phyloP scores from a whole-genome alignment of 345 rosid genomes.

The Schrenkiella parvula region DNA sequence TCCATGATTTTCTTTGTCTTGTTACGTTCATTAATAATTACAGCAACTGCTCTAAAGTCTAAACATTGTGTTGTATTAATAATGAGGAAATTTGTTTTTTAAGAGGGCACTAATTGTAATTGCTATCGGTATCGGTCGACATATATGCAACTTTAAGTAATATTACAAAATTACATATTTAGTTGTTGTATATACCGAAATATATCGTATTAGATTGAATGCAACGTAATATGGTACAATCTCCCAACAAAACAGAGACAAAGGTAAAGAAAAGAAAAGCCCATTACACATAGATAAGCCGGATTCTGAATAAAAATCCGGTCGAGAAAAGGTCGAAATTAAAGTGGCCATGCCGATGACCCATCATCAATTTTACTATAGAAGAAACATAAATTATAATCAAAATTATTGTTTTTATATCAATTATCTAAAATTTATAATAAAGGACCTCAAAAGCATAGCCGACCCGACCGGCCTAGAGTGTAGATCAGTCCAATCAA shows the following conservation, averaged over 20 bases:
- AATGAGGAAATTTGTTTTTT: not conserved
- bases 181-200: not conserved
- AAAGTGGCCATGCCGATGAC: not conserved
- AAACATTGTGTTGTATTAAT: not conserved
- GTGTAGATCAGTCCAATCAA: not conserved
- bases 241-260: not conserved
- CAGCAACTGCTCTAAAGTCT: not conserved
- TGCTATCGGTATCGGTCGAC: not conserved
- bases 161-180: not conserved
- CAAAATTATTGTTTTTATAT: not conserved
- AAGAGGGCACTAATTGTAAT: not conserved
- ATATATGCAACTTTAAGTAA: not conserved
- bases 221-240: too few relatives aligned
- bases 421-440: not conserved
- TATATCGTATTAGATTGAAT: not conserved
- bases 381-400: not conserved
- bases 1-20: constrained; percentile 19
- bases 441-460: not conserved
- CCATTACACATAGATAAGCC: not conserved
- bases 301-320: not conserved
- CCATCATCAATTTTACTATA: not conserved
- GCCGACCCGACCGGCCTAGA: not conserved
- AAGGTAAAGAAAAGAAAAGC: not conserved
- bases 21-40: not conserved
- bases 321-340: not conserved